A percentile compares a stretch with the other conserved stretches of the same genome.
Evolutionary conservation across 805 yeast species (phyloP).

Genomic region (Candida piceae): DNA sequence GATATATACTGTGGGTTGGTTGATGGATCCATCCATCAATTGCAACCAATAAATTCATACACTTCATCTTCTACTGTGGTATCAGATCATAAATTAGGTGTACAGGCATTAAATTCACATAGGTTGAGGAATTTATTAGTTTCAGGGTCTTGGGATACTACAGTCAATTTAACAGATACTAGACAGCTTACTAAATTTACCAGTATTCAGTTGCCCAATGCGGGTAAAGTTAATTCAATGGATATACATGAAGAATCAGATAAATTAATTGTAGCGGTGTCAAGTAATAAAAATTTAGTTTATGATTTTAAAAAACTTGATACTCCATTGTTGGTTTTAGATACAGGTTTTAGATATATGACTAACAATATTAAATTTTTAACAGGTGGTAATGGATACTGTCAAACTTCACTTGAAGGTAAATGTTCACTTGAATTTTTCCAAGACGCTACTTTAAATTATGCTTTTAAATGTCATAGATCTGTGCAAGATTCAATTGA

Average conservation of each 20-base stretch:
- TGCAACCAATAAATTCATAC: too few species aligned
- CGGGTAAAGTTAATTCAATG: constrained; percentile 54
- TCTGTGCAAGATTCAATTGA: constrained; percentile 13
- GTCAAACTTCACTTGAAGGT: constrained; percentile 71
- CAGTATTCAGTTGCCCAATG: too few species aligned
- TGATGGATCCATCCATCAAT: constrained; percentile 48
- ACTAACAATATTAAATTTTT: constrained; percentile 52
- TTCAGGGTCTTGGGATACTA: constrained; percentile 61
- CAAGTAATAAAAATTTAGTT: constrained; percentile 46
- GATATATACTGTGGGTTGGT: constrained; percentile 35
- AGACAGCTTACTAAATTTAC: constrained; percentile 13
- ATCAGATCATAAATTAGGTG: constrained; percentile 40
- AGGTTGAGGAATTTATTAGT: constrained; percentile 32
- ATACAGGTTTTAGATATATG: constrained; percentile 42
- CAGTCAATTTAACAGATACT: constrained; percentile 43
- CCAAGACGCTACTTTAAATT: constrained; percentile 34
- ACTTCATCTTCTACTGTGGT: too few species aligned
- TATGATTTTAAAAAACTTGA: constrained; percentile 38
- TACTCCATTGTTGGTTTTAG: constrained; percentile 5
- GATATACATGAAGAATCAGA: constrained; percentile 38
- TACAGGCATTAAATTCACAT: constrained; percentile 32
- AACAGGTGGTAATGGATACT: constrained; percentile 56
- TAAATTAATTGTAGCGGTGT: constrained; percentile 43
- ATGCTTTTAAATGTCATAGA: constrained; percentile 82
- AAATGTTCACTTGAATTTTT: constrained; percentile 72